A percentile compares a stretch with the other conserved stretches of the same genome.
phyloP scores from a whole-genome alignment of 164 flowering plant genomes.

The Piper betle region DNA sequence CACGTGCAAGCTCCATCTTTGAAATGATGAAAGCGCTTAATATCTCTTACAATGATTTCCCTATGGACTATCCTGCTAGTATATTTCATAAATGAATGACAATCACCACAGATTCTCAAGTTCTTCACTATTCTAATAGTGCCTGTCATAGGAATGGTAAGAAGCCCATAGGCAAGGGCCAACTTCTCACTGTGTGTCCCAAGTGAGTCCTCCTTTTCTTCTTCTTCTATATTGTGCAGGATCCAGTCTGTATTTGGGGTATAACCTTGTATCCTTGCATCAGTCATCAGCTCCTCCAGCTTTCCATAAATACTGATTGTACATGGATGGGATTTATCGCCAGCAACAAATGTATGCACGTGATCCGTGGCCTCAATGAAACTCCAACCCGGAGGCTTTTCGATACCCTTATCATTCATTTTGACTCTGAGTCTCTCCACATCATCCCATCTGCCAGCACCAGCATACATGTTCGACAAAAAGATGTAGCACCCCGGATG shows the following conservation, averaged over 20 bases:
- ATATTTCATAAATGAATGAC: constrained; percentile 38
- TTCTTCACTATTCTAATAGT: constrained; percentile 34
- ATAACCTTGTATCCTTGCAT: constrained; percentile 26
- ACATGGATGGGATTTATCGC: constrained; percentile 19
- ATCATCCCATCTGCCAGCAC: constrained; percentile 29
- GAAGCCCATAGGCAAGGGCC: constrained; percentile 39
- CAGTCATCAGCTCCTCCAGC: constrained; percentile 23
- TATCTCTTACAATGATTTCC: constrained; percentile 41
- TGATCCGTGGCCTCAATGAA: constrained; percentile 29
- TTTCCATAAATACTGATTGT: constrained; percentile 19
- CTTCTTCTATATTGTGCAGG: constrained; percentile 42
- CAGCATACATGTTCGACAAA: constrained; percentile 35
- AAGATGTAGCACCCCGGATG: constrained; percentile 39
- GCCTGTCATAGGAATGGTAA: constrained; percentile 18
- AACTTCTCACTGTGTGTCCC: constrained; percentile 45
- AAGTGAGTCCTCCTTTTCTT: constrained; percentile 44
- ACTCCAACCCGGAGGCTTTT: constrained; percentile 41
- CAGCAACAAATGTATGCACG: constrained; percentile 31
- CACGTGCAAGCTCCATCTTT: constrained; percentile 39
- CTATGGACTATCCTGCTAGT: constrained; percentile 22
- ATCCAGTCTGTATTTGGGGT: constrained; percentile 35
- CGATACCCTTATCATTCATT: constrained; percentile 26
- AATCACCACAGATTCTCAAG: constrained; percentile 32
- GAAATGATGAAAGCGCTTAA: constrained; percentile 41
- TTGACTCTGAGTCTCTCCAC: constrained; percentile 28